phyloP scores from a whole-genome alignment of 2,329 filamentous ascomycete genomes.

The Fonsecaea pedrosoi region DNA sequence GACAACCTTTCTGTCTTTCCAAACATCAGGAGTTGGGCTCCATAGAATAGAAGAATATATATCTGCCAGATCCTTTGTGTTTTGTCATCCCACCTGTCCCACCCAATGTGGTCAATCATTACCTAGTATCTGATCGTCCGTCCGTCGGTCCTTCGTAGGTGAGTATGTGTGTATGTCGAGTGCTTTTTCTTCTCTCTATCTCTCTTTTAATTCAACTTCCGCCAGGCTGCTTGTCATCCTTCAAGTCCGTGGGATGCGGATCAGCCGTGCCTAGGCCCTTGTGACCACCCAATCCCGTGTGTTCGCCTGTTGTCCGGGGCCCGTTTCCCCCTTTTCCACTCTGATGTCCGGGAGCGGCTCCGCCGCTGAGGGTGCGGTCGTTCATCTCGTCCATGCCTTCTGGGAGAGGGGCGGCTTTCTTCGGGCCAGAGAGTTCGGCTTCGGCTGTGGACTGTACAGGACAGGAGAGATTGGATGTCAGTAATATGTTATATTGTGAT shows the following conservation, averaged over 20 bases:
- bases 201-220: neutral
- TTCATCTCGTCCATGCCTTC: constrained; percentile 44
- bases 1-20: too few relatives aligned
- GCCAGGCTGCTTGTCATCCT: constrained; percentile 1
- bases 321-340: constrained; percentile 50
- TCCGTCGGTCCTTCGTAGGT: too few relatives aligned
- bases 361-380: constrained; percentile 39
- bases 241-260: neutral
- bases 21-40: too few relatives aligned
- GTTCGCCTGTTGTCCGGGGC: constrained; percentile 45
- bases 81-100: too few relatives aligned
- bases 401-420: constrained; percentile 47
- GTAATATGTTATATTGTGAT: neutral
- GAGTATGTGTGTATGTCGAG: too few relatives aligned
- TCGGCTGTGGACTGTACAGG: constrained; percentile 26
- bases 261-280: neutral
- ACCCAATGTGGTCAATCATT: too few relatives aligned
- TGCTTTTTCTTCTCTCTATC: too few relatives aligned
- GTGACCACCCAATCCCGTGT: constrained; percentile 43
- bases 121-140: too few relatives aligned
- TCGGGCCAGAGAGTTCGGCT: constrained; percentile 42
- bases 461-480: neutral
- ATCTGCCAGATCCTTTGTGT: too few relatives aligned
- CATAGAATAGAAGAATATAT: too few relatives aligned
- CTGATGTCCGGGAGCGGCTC: constrained; percentile 39